phyloP scores from a whole-genome alignment of 495 filamentous ascomycete genomes.

The Lasiosphaeris hirsuta region DNA sequence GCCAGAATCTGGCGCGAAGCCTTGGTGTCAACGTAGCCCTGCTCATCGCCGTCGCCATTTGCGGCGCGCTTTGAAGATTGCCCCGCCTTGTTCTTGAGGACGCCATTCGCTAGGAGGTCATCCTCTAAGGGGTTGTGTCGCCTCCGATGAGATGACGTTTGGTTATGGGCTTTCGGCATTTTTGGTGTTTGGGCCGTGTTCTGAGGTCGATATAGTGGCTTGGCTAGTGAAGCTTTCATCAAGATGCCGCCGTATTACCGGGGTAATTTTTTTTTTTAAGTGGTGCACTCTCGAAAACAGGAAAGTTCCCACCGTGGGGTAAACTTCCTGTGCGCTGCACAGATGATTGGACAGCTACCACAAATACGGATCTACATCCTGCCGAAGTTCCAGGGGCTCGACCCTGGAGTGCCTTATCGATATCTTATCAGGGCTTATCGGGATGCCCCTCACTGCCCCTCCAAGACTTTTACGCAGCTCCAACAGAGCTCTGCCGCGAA shows the following conservation, averaged over 20 bases:
- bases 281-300: constrained; percentile 17
- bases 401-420: constrained; percentile 17
- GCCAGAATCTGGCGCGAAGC: constrained; percentile 82
- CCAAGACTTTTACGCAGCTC: constrained; percentile 9
- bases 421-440: constrained; percentile 5
- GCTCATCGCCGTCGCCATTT: constrained; percentile 58
- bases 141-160: constrained; percentile 34
- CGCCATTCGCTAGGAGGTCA: constrained; percentile 64
- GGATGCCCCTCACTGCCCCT: constrained; percentile 15
- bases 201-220: background rate
- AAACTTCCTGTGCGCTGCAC: constrained; percentile 15
- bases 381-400: constrained; percentile 11
- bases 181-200: background rate
- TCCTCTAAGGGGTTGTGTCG: constrained; percentile 72
- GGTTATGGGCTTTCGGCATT: constrained; percentile 53
- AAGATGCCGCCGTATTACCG: background rate
- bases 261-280: constrained; percentile 29
- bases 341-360: constrained; percentile 11
- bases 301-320: constrained; percentile 26
- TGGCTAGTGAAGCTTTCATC: constrained; percentile 1
- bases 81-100: constrained; percentile 51
- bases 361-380: constrained; percentile 17
- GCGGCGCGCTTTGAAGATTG: constrained; percentile 54
- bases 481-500: constrained; percentile 1
- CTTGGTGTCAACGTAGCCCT: constrained; percentile 77